Base-by-base conservation (phyloP, 148 eudicot genomes). In the Rhododendron griersonianum region DNA sequence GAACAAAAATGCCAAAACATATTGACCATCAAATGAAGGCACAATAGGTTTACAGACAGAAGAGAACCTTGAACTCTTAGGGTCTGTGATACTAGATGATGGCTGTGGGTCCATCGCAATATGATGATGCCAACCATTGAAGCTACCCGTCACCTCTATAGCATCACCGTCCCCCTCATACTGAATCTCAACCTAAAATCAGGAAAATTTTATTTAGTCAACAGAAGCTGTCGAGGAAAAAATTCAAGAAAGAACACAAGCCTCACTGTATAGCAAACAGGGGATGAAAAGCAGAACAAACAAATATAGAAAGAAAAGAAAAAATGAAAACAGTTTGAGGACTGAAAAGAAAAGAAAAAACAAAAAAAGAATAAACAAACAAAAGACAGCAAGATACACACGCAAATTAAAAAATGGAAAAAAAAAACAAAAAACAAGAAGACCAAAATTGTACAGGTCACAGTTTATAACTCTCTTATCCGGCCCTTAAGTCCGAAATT, bases 121-220 rank as follows among this genome's bases (percentile, higher is more conserved):
- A 61, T 79, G 88, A 84, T 95, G 98, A 91, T 97, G 95, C 99
- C 99, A 97, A 47, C 99, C 99, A 89, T 94, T 97, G 91, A 97
- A 97, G 92, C 98, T 95, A 74, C 99, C 99, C 8, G 98, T 94
- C 41, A 95, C 86, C 91, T 97, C 98, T 79, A 97, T 98, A 80
- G 87, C 86, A 84, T 93, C 91, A 83, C 98, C 98, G 71, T 93
- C 96, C 71, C 94, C 96, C 63, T 84, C 71, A 84, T 94, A 97
- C 47, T 93, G 87, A 89, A 97, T 87, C 86, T 92, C 89, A 84
- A 93, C 98, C 98, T 97, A 91, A 84, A 81, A 80, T 15, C 35
- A 57, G 16, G 25, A 85, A 3, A 76, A 44, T 41, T 77, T 55
- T 5, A 30, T 85, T 51, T 51, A 41, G 50, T 85, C 55, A 41